Evolutionary conservation across 164 flowering plant species (phyloP).

Genomic region (Warburgia ugandensis): DNA sequence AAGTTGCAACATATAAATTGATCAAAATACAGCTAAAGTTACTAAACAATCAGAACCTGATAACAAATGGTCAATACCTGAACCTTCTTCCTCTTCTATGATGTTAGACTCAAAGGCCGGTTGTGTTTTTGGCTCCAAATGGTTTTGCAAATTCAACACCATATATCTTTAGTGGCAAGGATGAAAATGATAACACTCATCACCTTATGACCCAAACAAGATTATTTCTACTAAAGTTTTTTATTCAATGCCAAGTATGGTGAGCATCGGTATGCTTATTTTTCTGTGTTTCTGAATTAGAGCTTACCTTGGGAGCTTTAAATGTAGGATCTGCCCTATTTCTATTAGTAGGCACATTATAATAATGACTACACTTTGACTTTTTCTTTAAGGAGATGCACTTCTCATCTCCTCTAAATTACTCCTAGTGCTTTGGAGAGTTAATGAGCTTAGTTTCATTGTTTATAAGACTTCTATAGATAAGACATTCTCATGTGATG

Average conservation of each 20-base stretch:
- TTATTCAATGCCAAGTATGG: too few relatives aligned
- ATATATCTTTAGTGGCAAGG: too few relatives aligned
- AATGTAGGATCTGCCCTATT: constrained; percentile 9
- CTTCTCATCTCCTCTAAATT: constrained; percentile 11
- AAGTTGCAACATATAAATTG: too few relatives aligned
- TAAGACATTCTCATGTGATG: constrained; percentile 5
- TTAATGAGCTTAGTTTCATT: constrained; percentile 12
- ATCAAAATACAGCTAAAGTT: too few relatives aligned
- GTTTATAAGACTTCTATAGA: constrained; percentile 6
- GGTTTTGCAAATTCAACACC: too few relatives aligned
- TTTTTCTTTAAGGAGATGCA: constrained; percentile 18
- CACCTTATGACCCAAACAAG: too few relatives aligned
- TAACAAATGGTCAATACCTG: constrained; percentile 15
- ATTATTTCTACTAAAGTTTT: too few relatives aligned
- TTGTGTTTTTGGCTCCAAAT: too few relatives aligned
- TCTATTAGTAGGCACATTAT: constrained; percentile 16
- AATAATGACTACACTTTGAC: constrained; percentile 17
- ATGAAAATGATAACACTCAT: too few relatives aligned
- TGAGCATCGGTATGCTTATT: background rate
- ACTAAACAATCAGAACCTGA: too few relatives aligned
- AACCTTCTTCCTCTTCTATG: too few relatives aligned
- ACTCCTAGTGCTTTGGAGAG: constrained; percentile 13
- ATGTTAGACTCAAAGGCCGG: too few relatives aligned
- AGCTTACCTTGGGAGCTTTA: constrained; percentile 23
- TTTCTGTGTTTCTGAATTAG: background rate